Base-by-base conservation (phyloP, 495 filamentous ascomycete species). In the Podospora sp. region DNA sequence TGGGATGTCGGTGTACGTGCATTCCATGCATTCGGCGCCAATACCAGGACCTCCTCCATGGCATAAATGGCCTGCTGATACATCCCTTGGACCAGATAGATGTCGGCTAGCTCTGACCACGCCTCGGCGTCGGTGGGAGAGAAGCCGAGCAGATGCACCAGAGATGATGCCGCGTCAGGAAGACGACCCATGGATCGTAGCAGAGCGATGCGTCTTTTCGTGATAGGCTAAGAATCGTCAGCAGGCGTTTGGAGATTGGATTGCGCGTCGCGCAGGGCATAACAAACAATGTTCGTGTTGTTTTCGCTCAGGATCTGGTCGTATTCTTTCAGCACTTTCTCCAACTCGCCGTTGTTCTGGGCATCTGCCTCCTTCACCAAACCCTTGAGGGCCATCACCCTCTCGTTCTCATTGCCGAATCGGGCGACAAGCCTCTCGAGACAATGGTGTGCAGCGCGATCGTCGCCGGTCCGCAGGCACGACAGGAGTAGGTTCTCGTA, bases 21-120 rank as follows among this genome's bases (percentile, higher is more conserved):
- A 83, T 92, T 97, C 92, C 96, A 99, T 27, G 95, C 91, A 81
- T 96, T 93, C 11, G 95, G 94, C n/a, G 87, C 86, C 66, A 96
- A 83, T 40, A 98, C 79, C 35, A 99, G 75, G 50, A 95, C 92
- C 75, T 98, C 95, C 73, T 99, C 96, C 46, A 96, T 80, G 68
- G 94, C 89, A 77, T 90, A 98, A 56, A 94, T 87, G 36, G 94
- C 92, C 75, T 97, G 94, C 22, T 86, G 76, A 70, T 90, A 91
- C 71, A 92, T 78, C 6, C 90, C 91, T 72, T 93, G 90, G 1
- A 83, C 79, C 55, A 92, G 80, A 76, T 99, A 98, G 35, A 97
- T 78, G 70, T 94, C 91, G 35, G 91, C 85, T 70, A 99, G 83
- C 81, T 99, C 95, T 61, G 92, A 88, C 95, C 95, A 99, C 20